Evolutionary conservation across 192 early-diverging fungal species (phyloP).

Genomic region (Podila minutissima): DNA sequence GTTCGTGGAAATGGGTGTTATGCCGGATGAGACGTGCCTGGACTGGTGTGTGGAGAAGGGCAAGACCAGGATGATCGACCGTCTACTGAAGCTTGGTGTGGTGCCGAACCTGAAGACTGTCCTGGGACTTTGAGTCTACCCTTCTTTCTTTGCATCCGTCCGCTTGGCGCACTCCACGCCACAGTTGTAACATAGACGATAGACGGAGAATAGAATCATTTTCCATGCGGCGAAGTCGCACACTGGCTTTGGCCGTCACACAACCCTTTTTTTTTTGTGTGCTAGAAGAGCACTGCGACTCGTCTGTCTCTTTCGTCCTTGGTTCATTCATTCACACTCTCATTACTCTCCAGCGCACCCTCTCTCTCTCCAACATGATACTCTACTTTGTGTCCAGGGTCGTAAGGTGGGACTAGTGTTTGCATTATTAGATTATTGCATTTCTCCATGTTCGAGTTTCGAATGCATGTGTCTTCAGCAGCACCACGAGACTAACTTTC

Average conservation of each 20-base stretch:
- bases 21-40: conserved; percentile 34
- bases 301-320: not conserved
- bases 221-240: not conserved
- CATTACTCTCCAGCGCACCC: not conserved
- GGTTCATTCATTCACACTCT: not conserved
- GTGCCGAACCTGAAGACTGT: conserved; percentile 45
- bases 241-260: not conserved
- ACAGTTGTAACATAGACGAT: not conserved
- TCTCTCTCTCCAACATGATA: not conserved
- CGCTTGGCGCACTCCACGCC: too few relatives aligned
- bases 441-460: not conserved
- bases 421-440: not conserved
- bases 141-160: not conserved
- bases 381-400: conserved; percentile 31
- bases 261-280: not conserved
- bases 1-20: conserved; percentile 29
- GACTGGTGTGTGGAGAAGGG: conserved; percentile 43
- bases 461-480: too few relatives aligned
- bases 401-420: conserved; percentile 14
- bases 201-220: not conserved
- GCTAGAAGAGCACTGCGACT: too few relatives aligned
- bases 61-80: conserved; percentile 38
- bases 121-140: conserved; percentile 11
- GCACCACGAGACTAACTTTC: too few relatives aligned
- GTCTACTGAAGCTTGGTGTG: conserved; percentile 37